A percentile compares a stretch with the other conserved stretches of the same genome.
Conservation (phyloP, 2,329 filamentous ascomycete species). For the Pochonia chlamydosporia region DNA sequence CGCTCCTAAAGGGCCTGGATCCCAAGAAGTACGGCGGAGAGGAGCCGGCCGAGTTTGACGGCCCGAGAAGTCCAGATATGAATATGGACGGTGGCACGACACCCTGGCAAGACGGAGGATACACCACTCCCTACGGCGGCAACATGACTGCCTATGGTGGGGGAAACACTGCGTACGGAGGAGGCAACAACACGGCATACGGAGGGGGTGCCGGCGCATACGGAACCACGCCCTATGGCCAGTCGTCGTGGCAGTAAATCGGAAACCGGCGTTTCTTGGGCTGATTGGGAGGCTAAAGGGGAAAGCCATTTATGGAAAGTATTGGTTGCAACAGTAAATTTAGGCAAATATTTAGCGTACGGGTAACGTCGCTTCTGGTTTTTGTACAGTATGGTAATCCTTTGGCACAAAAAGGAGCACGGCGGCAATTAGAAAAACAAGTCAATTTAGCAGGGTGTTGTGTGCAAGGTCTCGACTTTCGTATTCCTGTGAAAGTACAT, state of each 20-base stretch:
- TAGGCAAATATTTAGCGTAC: not conserved
- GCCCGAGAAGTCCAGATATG: constrained; percentile 60
- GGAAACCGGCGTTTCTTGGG: constrained; percentile 7
- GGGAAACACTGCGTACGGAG: constrained; percentile 64
- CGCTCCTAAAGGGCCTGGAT: constrained; percentile 58
- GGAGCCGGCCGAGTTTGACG: constrained; percentile 55
- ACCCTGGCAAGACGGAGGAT: constrained; percentile 58
- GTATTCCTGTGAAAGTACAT: too few species aligned
- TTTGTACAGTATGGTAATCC: constrained; percentile 5
- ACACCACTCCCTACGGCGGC: constrained; percentile 61
- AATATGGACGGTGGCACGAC: constrained; percentile 52
- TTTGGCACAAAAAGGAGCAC: not conserved
- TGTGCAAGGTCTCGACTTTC: not conserved
- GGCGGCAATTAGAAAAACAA: not conserved
- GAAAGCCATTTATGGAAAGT: not conserved
- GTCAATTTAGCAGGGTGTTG: too few species aligned
- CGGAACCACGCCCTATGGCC: constrained; percentile 42
- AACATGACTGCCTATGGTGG: constrained; percentile 56
- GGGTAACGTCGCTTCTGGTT: constrained; percentile 2
- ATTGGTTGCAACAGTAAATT: constrained; percentile 2
- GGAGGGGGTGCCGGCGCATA: constrained; percentile 46
- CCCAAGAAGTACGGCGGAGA: constrained; percentile 44
- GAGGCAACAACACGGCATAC: constrained; percentile 60
- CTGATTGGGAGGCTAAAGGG: not conserved
- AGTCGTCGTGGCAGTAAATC: constrained; percentile 40